Conservation (phyloP, 2,329 filamentous ascomycete species). For the Westerdykella sp. region DNA sequence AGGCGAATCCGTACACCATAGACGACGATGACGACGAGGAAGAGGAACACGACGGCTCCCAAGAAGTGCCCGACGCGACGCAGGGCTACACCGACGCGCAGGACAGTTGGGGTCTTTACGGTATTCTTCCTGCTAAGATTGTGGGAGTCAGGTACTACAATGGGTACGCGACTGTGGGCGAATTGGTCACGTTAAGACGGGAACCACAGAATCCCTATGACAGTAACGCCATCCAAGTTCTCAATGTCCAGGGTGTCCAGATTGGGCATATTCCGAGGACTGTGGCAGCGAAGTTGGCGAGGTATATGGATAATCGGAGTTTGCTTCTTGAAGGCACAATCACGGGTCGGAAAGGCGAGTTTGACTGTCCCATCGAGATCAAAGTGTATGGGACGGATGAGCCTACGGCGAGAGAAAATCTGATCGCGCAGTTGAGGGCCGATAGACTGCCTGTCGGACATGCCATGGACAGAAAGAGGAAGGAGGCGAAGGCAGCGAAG, state of each 20-base stretch:
- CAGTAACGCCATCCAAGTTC: constrained; percentile 63
- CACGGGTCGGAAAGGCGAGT: constrained; percentile 58
- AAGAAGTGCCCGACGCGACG: constrained; percentile 22
- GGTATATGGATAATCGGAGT: constrained; percentile 53
- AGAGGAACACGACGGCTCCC: constrained; percentile 24
- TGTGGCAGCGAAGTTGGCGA: constrained; percentile 64
- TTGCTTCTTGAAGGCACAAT: constrained; percentile 65
- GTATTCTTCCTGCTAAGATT: constrained; percentile 47
- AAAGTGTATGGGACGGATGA: constrained; percentile 63
- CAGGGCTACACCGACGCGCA: constrained; percentile 22
- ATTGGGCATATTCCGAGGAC: constrained; percentile 71
- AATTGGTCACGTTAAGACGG: constrained; percentile 41
- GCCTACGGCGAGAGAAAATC: constrained; percentile 43
- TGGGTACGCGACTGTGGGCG: constrained; percentile 31
- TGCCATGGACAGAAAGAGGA: constrained; percentile 43
- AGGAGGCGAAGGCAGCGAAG: constrained; percentile 48
- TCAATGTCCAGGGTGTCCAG: constrained; percentile 68
- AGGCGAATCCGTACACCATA: constrained; percentile 19
- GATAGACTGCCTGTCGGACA: constrained; percentile 53
- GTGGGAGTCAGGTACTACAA: constrained; percentile 48
- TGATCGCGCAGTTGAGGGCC: constrained; percentile 58
- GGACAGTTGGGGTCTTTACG: constrained; percentile 25
- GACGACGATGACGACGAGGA: constrained; percentile 23
- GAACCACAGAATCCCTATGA: constrained; percentile 57
- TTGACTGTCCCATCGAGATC: constrained; percentile 66